phyloP scores from a whole-genome alignment of 345 rosid genomes.

The Litchi chinensis region DNA sequence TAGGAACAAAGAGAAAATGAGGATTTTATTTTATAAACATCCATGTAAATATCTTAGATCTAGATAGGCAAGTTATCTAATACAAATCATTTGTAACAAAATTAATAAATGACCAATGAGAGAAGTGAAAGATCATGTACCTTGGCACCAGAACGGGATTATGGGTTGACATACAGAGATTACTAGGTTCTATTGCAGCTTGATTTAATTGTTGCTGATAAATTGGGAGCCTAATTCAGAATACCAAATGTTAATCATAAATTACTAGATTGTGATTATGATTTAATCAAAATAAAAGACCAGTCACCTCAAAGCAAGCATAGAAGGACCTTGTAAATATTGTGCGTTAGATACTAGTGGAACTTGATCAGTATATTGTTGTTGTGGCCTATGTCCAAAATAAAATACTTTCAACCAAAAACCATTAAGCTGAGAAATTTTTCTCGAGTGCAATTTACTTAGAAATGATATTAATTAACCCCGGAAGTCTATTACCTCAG shows the following conservation, averaged over 20 bases:
- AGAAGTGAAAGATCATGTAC: neutral
- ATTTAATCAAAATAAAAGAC: neutral
- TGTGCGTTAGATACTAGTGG: neutral
- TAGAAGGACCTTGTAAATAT: neutral
- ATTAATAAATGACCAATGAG: no score
- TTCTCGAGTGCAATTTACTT: no score
- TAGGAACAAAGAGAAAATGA: neutral
- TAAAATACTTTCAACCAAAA: no score
- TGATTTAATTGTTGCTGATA: slow-evolving; percentile 7
- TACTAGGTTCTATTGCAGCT: neutral
- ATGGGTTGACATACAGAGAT: neutral
- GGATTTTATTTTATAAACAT: no score
- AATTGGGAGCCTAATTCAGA: slow-evolving; percentile 1
- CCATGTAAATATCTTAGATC: no score
- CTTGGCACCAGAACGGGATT: neutral
- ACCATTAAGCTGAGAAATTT: no score
- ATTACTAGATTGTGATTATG: neutral
- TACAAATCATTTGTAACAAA: no score
- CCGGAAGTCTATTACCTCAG: neutral
- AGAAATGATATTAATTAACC: no score
- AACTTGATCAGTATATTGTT: neutral
- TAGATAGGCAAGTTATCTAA: no score
- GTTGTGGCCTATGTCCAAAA: no score
- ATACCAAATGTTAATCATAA: neutral
- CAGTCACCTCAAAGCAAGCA: slow-evolving; percentile 2